Evolutionary conservation across 31 red algal genomes (phyloP), one percentile per base, ranked within the genome.

Genomic region (Odonthalia washingtoniensis): DNA sequence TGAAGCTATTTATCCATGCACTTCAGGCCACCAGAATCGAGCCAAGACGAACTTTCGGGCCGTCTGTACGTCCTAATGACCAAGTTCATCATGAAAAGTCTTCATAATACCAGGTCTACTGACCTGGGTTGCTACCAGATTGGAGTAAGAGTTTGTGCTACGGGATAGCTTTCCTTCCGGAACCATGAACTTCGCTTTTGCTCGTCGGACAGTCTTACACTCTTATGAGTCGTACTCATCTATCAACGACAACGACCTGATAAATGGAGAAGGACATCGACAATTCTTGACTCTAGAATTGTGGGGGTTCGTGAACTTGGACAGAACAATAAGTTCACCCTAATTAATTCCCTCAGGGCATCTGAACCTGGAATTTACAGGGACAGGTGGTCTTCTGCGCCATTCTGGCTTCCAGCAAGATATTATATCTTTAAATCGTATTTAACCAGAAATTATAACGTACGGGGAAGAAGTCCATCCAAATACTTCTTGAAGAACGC

Each of bases 401-500:
- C 53, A 12, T 81, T 67, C 3, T 9, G 1, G 2, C 3, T 36
- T 0, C 33, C 78, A 1, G 60, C 32, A 9, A 42, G 44, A 46
- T 80, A 80, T 46, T 35, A 3, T 6, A 80, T 49, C 1, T 27
- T 43, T 18, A 14, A 67, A n/a, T 81, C 34, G 18, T 68, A 66
- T 1, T 65, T 36, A 40, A 60, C 78, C 60, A 81, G 1, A 33
- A 81, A 67, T 2, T 81, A 28, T 33, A 42, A 5, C 60, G 53
- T 37, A 5, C 57, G 49, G 3, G 61, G 33, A 5, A 81, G 61
- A 31, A 33, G 37, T 43, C 12, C 57, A 4, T 81, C 40, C 5
- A 67, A 21, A 26, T 81, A 46, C 6, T 68, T 81, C 78, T 68
- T 81, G 40, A 18, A 1, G n/a, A 81, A 81, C 1, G 60, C 61